Percentiles rank a stretch among this genome's conserved stretches.
These are phyloP conservation scores for Candida dajiaensis DNA, from an alignment of 805 yeast species.

Conservation along the genomic window DNA sequence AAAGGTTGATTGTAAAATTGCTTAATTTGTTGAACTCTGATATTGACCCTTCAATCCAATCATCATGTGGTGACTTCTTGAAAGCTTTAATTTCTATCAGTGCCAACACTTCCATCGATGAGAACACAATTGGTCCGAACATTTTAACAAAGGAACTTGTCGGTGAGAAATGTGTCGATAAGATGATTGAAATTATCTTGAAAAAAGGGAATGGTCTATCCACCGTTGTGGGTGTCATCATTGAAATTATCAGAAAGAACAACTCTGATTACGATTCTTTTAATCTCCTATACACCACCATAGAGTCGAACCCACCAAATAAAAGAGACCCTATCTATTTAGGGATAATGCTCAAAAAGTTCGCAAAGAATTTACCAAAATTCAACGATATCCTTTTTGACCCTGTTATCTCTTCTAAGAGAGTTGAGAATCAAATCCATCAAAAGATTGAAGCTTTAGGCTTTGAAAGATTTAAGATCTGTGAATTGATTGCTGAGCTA, in stretches of 20 bases:
- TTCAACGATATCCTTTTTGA: constrained; percentile 45
- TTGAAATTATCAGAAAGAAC: constrained; percentile 90
- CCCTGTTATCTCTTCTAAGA: constrained; percentile 16
- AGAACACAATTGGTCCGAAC: constrained; percentile 90
- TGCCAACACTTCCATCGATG: constrained; percentile 79
- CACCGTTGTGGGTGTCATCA: constrained; percentile 87
- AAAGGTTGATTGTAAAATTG: constrained; percentile 62
- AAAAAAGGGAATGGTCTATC: constrained; percentile 70
- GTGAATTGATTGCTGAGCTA: constrained; percentile 90
- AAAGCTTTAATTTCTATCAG: constrained; percentile 91
- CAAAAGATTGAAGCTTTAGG: constrained; percentile 77
- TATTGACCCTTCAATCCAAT: constrained; percentile 59
- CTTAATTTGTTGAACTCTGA: constrained; percentile 63
- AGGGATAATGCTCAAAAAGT: constrained; percentile 72
- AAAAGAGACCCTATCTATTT: constrained; percentile 86
- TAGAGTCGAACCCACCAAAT: constrained; percentile 83
- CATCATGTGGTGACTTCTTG: constrained; percentile 90
- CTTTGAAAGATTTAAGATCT: constrained; percentile 85
- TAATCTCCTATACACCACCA: constrained; percentile 66
- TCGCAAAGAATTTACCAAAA: constrained; percentile 53
- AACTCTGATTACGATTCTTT: constrained; percentile 91
- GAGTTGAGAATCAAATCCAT: constrained; percentile 39
- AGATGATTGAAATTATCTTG: constrained; percentile 67
- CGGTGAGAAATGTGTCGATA: constrained; percentile 53
- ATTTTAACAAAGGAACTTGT: constrained; percentile 83